These are phyloP conservation scores for Thelephora terrestris DNA, from an alignment of 1,284 basidiomycete genomes.

Conservation along the genomic window DNA sequence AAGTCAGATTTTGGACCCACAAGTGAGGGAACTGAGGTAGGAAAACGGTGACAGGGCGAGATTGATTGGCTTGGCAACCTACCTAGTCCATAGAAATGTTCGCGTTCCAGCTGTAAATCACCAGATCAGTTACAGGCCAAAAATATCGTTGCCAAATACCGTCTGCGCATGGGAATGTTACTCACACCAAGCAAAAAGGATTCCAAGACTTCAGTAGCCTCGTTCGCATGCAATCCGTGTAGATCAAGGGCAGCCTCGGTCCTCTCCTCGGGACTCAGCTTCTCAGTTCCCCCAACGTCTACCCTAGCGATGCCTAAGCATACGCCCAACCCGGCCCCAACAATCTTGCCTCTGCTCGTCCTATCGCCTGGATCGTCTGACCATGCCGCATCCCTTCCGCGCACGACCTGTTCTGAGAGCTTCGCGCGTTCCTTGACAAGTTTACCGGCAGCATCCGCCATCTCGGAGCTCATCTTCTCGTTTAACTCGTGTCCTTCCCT, in stretches of 20 bases:
- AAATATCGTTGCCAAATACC: neutral
- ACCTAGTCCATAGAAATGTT: constrained; percentile 80
- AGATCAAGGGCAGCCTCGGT: constrained; percentile 75
- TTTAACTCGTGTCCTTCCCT: constrained; percentile 91
- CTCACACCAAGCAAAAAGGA: constrained; percentile 81
- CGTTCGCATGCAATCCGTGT: constrained; percentile 83
- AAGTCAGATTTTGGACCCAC: constrained; percentile 3
- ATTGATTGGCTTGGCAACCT: constrained; percentile 17
- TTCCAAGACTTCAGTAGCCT: constrained; percentile 86
- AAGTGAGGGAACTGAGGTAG: constrained; percentile 4
- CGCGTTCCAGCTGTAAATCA: constrained; percentile 60
- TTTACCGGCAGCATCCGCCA: constrained; percentile 66
- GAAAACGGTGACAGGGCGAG: neutral
- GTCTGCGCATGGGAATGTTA: constrained; percentile 13
- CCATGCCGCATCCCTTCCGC: constrained; percentile 58
- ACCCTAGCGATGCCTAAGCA: constrained; percentile 72
- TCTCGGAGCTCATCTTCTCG: constrained; percentile 79
- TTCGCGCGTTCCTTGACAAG: constrained; percentile 76
- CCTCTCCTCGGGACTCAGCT: constrained; percentile 68
- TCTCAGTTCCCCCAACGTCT: constrained; percentile 36
- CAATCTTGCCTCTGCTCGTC: constrained; percentile 61
- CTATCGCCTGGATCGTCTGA: constrained; percentile 81
- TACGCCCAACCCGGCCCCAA: constrained; percentile 78
- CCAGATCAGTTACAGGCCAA: constrained; percentile 3
- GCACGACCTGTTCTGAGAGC: constrained; percentile 68